Conservation (phyloP, 1,139 yeast species). For the Debaryomyces psychrophilus region DNA sequence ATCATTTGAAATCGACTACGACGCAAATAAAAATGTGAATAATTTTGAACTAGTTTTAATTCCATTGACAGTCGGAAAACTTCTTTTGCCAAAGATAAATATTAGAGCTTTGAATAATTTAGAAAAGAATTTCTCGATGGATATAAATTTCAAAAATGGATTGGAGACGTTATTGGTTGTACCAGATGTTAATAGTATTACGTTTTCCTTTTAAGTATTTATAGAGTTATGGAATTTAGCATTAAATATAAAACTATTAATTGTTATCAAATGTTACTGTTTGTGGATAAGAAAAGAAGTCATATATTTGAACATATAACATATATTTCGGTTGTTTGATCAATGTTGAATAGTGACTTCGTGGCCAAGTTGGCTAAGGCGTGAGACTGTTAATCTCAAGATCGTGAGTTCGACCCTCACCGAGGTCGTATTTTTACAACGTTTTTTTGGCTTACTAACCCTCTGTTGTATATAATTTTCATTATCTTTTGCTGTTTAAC, state of each 20-base stretch:
- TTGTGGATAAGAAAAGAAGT: not conserved
- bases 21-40: conserved; percentile 17
- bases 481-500: no score
- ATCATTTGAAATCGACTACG: conserved; percentile 39
- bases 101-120: conserved; percentile 36
- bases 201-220: conserved; percentile 52
- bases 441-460: conserved; percentile 14
- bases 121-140: conserved; percentile 48
- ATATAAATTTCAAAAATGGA: conserved; percentile 67
- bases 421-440: conserved; percentile 27
- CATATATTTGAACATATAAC: no score
- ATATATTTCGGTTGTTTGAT: no score
- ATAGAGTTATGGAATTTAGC: not conserved
- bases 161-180: conserved; percentile 72
- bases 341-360: conserved; percentile 26
- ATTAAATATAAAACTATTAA: not conserved
- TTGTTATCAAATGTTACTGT: not conserved
- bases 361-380: conserved; percentile 51
- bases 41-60: conserved; percentile 53
- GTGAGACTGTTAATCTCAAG: conserved; percentile 48
- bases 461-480: no score
- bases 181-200: conserved; percentile 65
- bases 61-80: conserved; percentile 77
- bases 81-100: conserved; percentile 66
- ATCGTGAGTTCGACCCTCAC: conserved; percentile 48